Percentiles rank a stretch among this genome's conserved stretches.
Conservation (phyloP, 495 filamentous ascomycete species). For the Collariella sp. region DNA sequence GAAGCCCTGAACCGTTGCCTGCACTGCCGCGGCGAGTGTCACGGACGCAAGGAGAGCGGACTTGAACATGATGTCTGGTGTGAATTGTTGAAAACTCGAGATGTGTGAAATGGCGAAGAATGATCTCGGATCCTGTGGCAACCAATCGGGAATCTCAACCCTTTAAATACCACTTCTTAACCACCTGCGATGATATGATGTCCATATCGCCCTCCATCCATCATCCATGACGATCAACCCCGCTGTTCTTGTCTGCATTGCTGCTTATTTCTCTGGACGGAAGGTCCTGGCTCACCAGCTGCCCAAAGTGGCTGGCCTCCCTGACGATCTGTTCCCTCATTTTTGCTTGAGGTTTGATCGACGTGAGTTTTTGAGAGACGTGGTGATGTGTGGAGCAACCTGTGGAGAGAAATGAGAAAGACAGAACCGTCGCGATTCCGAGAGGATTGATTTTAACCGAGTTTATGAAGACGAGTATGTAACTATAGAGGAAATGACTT, state of each 20-base stretch:
- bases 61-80: neutral
- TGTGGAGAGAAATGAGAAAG: too few species aligned
- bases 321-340: neutral
- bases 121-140: neutral
- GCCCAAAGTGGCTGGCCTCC: neutral
- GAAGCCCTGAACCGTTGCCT: slow-evolving; percentile 51
- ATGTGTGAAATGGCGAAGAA: neutral
- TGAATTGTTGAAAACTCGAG: neutral
- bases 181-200: too few species aligned
- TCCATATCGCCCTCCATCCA: neutral
- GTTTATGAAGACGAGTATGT: too few species aligned
- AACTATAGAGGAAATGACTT: too few species aligned
- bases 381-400: too few species aligned
- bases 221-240: neutral
- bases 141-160: neutral
- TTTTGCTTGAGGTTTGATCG: too few species aligned
- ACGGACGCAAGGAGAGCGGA: neutral
- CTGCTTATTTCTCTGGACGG: neutral
- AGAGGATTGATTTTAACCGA: too few species aligned
- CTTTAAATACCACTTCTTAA: neutral
- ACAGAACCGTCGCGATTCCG: too few species aligned
- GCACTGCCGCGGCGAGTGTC: slow-evolving; percentile 22
- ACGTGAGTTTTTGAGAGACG: too few species aligned
- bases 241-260: neutral
- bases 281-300: neutral